Base-by-base conservation (phyloP, 306 rosid species). In the Trichosanthes cucumerina region DNA sequence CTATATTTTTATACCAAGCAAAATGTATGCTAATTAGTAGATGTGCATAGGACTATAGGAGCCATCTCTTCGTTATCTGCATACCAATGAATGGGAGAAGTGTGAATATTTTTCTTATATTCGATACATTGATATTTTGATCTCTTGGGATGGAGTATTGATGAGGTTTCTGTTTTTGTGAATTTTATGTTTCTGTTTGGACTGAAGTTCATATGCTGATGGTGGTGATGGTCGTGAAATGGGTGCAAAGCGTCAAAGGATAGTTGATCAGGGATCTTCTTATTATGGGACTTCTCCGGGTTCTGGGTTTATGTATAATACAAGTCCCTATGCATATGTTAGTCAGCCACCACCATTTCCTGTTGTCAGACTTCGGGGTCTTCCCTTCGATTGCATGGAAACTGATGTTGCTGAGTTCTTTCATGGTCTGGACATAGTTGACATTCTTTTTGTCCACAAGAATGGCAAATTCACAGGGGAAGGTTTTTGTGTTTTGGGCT, bases 241-340 rank as follows among this genome's bases (percentile, higher is more conserved):
- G 98, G 92, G 97, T 66, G 83, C 97, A 33, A 93, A 93, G 83
- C 97, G 98, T 60, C 97, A 91, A 86, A 87, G 98, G 75, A 82
- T 90, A 21, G 84, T 88, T 62, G 97, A 91, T 68, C 90, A 86
- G 53, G 94, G 97, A 50, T 86, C 98, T 77, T 90, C 98, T 54
- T 90, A 87, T 79, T 91, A 91, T 84, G 98, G 93, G 50, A 50
- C 82, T 80, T 77, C 98, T 81, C 91, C 93, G 8, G 92, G 88
- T 80, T 86, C 97, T 75, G 87, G 91, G 82, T 85, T 81, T 80
- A 86, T 93, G 90, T 93, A 89, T 86, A 90, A 89, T 78, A 84
- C 96, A 72, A 49, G 96, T 82, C 93, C 96, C n/a, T 93, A 89
- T 84, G 89, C 89, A 78, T 93, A 89, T 80, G 91, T 83, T 72